Conservation (phyloP, 768 basidiomycete genomes). For the Coprinellus aureogranulatus region DNA sequence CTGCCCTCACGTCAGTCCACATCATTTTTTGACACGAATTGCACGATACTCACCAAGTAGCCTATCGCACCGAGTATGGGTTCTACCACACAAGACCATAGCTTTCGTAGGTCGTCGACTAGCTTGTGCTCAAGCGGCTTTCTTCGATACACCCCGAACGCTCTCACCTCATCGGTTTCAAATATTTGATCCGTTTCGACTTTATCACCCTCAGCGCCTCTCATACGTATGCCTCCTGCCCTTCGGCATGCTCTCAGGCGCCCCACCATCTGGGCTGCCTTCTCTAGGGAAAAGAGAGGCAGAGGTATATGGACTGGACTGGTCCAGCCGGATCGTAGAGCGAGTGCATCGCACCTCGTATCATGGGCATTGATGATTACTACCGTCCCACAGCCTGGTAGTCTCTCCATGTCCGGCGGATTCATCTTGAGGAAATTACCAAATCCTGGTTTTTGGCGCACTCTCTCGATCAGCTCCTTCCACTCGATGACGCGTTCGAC, state of each 20-base stretch:
- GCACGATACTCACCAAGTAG: too few relatives aligned
- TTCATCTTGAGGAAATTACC: conserved; percentile 18
- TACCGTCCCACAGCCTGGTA: not conserved
- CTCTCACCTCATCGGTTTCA: too few relatives aligned
- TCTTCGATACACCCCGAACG: too few relatives aligned
- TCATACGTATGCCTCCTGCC: too few relatives aligned
- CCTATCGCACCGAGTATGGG: too few relatives aligned
- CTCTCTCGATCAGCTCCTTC: not conserved
- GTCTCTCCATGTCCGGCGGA: not conserved
- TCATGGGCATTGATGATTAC: conserved; percentile 6
- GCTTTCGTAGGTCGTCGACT: too few relatives aligned
- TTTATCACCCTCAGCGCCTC: too few relatives aligned
- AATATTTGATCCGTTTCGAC: too few relatives aligned
- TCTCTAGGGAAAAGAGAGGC: not conserved
- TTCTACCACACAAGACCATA: too few relatives aligned
- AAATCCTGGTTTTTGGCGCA: not conserved
- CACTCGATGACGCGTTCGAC: not conserved
- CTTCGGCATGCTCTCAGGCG: too few relatives aligned
- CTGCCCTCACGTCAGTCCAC: too few relatives aligned
- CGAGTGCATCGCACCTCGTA: conserved; percentile 10
- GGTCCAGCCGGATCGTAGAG: conserved; percentile 3
- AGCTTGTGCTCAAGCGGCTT: too few relatives aligned
- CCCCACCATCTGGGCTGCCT: not conserved
- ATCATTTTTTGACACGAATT: not conserved
- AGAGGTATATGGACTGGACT: not conserved